A percentile compares a stretch with the other conserved stretches of the same genome.
Evolutionary conservation across 108 stramenopile genomes (phyloP).

Genomic region (Skeletonema potamos): DNA sequence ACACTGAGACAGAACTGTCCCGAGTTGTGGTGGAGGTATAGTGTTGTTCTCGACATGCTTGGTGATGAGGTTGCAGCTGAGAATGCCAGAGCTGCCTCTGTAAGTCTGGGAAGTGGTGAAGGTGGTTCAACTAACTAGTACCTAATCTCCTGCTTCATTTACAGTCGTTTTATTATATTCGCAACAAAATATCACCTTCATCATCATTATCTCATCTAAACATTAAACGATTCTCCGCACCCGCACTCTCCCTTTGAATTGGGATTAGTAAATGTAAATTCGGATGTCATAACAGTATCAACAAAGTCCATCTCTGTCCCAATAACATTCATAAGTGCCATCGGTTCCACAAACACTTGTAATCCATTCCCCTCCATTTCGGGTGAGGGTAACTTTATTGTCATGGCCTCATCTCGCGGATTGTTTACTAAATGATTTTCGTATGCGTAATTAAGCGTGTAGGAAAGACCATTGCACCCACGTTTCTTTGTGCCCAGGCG

Average conservation of each 20-base stretch:
- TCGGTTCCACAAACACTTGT: constrained; percentile 95
- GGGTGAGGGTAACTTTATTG: constrained; percentile 47
- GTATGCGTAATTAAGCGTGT: constrained; percentile 97
- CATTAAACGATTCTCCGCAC: constrained; percentile 99
- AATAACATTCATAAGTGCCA: constrained; percentile 96
- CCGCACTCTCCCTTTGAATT: constrained; percentile 99
- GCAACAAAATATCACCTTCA: background rate
- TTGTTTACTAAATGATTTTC: constrained; percentile 56
- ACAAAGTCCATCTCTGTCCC: constrained; percentile 98
- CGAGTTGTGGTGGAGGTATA: constrained; percentile 85
- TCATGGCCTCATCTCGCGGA: constrained; percentile 62
- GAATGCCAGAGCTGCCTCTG: constrained; percentile 68
- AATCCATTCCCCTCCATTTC: constrained; percentile 67
- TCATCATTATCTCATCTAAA: constrained; percentile 51
- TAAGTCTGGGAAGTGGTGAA: constrained; percentile 70
- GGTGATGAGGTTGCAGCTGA: constrained; percentile 85
- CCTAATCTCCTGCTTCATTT: background rate
- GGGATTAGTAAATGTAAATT: constrained; percentile 99
- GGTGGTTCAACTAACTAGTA: constrained; percentile 29
- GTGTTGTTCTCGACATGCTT: constrained; percentile 66
- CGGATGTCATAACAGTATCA: constrained; percentile 93
- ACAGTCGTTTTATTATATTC: too few relatives aligned
- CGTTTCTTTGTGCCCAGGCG: constrained; percentile 93
- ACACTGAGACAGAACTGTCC: constrained; percentile 80
- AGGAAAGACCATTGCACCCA: constrained; percentile 98